These are phyloP conservation scores for Cylindrotheca fusiformis DNA, from an alignment of 108 stramenopile species.

Conservation along the genomic window DNA sequence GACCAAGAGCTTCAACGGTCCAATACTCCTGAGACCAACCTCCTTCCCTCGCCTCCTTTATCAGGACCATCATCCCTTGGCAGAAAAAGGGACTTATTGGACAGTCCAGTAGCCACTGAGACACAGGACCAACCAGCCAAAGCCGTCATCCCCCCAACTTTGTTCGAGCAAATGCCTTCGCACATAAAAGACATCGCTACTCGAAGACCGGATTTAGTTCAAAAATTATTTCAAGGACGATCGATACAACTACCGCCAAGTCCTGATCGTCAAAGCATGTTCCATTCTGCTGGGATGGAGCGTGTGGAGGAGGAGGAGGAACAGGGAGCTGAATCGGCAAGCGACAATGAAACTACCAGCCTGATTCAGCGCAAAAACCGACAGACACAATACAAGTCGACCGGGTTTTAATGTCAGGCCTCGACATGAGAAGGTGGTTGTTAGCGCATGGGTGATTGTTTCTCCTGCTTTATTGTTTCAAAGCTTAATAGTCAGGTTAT, in stretches of 20 bases:
- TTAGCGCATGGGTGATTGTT: no score
- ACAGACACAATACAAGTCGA: not conserved
- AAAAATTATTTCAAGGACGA: constrained; percentile 25
- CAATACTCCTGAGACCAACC: not conserved
- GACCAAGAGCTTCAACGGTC: not conserved
- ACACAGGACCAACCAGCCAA: not conserved
- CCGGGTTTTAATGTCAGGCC: not conserved
- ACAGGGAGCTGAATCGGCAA: not conserved
- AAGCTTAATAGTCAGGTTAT: no score
- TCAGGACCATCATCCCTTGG: no score
- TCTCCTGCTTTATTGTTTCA: no score
- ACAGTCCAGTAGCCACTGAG: not conserved
- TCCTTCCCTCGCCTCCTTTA: not conserved
- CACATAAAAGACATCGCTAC: constrained; percentile 51
- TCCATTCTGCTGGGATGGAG: not conserved
- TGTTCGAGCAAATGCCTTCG: constrained; percentile 52
- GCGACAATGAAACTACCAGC: constrained; percentile 21
- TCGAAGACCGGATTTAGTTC: constrained; percentile 49
- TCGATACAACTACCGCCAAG: constrained; percentile 5
- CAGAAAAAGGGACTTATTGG: no score
- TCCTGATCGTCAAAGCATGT: not conserved
- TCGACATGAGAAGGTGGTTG: no score
- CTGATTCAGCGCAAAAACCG: constrained; percentile 7
- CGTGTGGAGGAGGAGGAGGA: constrained; percentile 2
- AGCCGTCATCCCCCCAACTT: constrained; percentile 3